These are phyloP conservation scores for Eimeria maxima DNA, from an alignment of 169 alveolate genomes.

Conservation along the genomic window DNA sequence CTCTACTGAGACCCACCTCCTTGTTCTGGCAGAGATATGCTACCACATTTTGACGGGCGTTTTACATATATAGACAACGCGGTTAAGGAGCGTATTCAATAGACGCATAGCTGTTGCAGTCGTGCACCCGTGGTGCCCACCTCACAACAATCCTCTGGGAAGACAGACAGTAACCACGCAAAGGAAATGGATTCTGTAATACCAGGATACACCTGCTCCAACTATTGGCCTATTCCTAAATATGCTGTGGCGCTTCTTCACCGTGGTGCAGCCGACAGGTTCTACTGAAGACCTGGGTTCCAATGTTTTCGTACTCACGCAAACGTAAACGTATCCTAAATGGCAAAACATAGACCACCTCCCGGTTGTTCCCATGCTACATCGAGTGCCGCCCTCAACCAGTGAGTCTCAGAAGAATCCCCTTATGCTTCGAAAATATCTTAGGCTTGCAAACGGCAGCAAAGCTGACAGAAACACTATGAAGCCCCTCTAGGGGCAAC, in stretches of 20 bases:
- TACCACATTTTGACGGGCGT: neutral
- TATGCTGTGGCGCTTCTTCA: too few species aligned
- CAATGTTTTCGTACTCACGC: too few species aligned
- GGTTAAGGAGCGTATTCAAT: neutral
- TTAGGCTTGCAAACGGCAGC: neutral
- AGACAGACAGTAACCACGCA: too few species aligned
- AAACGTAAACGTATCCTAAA: neutral
- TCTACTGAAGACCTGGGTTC: too few species aligned
- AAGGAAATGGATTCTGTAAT: neutral
- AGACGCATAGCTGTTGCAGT: neutral
- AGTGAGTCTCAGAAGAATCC: neutral
- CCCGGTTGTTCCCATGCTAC: neutral
- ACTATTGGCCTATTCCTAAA: too few species aligned
- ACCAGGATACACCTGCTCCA: neutral
- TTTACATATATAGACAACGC: neutral
- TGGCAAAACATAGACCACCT: neutral
- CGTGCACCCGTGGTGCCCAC: neutral
- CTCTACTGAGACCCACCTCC: neutral
- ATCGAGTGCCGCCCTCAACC: neutral
- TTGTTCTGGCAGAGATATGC: neutral
- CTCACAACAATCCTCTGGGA: too few species aligned
- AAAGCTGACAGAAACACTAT: neutral
- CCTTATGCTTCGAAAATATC: neutral
- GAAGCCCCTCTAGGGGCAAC: neutral
- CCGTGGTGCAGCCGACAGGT: too few species aligned